Evolutionary conservation across 2,329 filamentous ascomycete genomes (phyloP), one percentile per base, ranked within the genome.

Genomic region (Penicillium sp.): DNA sequence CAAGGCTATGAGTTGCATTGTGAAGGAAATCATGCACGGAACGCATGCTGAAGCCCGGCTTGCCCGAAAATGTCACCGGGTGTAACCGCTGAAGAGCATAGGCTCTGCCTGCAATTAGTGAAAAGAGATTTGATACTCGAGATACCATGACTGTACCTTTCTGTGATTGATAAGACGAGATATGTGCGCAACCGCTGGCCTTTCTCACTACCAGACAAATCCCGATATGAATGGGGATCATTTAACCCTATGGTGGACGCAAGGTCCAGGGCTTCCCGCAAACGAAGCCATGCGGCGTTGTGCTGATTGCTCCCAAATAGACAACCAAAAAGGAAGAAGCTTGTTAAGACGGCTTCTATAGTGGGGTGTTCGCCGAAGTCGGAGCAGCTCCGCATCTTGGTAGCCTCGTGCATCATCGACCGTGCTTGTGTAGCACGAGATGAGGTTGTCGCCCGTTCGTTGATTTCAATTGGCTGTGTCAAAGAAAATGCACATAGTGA

Each of bases 311-410:
- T 76, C 15, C 81, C 83, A 60, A 86, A 86, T 63, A 86, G 80
- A 62, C 83, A 87, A 28, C 81, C 85, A 60, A 88, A 90, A 23
- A 91, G 68, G 68, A 91, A 89, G 68, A 87, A 89, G 58, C 84
- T 89, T 18, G 86, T 88, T 50, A 83, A 81, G 18, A 74, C 66
- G 0, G 71, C 67, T 42, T 68, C 66, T 10, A 74, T 62, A 1
- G 71, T 72, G 1, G 72, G 71, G 31, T 67, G 60, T 42, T 74
- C 72, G 2, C 67, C 66, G 45, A 70, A 70, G 38, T 74, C 71
- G 12, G 69, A 72, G 9, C 66, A 68, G 38, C 70, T 70, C 23
- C 72, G 66, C 70, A 75, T 73, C 46, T 69, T 72, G 24, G 69
- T 72, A 6, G 71, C 71, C 51, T 74, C 72, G 23, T 71, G 58